Evolutionary conservation across 2,329 filamentous ascomycete species (phyloP).

Genomic region (Dryadomyces quercus-mongolicae): DNA sequence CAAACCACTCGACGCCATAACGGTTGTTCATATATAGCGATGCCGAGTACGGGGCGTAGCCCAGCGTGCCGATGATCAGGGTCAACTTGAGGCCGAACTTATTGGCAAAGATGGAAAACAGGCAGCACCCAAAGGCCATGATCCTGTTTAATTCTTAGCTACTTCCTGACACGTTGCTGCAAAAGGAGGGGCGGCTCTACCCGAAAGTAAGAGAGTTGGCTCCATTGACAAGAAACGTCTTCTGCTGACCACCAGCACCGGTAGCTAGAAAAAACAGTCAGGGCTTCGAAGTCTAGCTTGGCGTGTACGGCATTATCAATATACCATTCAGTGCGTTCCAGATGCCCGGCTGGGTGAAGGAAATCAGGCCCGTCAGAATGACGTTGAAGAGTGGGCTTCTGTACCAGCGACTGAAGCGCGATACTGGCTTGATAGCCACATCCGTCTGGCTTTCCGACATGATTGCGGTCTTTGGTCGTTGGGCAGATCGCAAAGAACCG

Average conservation of each 20-base stretch:
- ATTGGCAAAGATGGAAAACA: constrained; percentile 28
- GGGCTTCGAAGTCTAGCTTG: neutral
- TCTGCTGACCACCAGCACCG: constrained; percentile 23
- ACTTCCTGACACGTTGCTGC: too few relatives aligned
- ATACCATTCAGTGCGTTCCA: constrained; percentile 33
- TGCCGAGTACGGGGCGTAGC: constrained; percentile 30
- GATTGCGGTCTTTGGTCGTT: too few relatives aligned
- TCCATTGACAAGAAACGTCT: constrained; percentile 26
- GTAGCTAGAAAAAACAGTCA: constrained; percentile 9
- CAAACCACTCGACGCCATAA: constrained; percentile 29
- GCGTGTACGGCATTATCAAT: neutral
- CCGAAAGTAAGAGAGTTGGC: constrained; percentile 30
- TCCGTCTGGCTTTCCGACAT: too few relatives aligned
- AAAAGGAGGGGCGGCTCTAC: constrained; percentile 1
- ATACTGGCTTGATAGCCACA: constrained; percentile 14
- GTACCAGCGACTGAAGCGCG: constrained; percentile 23
- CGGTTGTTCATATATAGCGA: constrained; percentile 31
- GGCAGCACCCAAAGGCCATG: constrained; percentile 30
- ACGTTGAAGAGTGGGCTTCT: constrained; percentile 34
- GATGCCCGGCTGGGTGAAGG: constrained; percentile 33
- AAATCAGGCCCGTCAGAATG: constrained; percentile 28
- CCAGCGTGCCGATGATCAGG: constrained; percentile 29
- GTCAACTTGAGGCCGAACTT: constrained; percentile 28
- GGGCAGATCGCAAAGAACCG: too few relatives aligned
- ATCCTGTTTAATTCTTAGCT: constrained; percentile 16